A percentile compares a stretch with the other conserved stretches of the same genome.
Evolutionary conservation across 2,329 filamentous ascomycete genomes (phyloP).

Genomic region (Elsinoe necatrix): DNA sequence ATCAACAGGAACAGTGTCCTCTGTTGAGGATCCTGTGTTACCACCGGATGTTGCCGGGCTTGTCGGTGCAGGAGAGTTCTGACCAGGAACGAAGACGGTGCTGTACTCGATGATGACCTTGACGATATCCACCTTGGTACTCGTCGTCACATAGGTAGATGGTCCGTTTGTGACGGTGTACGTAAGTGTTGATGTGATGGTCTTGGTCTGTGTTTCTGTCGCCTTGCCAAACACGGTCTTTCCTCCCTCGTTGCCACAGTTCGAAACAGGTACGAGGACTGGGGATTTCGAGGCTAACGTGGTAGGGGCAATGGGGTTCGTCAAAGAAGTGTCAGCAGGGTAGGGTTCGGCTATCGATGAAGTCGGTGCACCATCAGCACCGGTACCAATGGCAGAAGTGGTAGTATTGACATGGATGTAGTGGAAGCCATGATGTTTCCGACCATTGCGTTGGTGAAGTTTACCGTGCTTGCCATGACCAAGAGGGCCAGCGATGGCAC

Average conservation of each 20-base stretch:
- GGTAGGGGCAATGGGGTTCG: not conserved
- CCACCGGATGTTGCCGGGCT: not conserved
- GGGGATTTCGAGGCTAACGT: not conserved
- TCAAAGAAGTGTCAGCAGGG: constrained; percentile 7
- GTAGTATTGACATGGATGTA: constrained; percentile 15
- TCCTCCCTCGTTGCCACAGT: not conserved
- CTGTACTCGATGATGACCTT: constrained; percentile 14
- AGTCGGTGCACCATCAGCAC: not conserved
- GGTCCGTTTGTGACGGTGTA: constrained; percentile 4
- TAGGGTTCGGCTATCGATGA: not conserved
- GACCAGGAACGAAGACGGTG: constrained; percentile 9
- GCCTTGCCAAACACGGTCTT: not conserved
- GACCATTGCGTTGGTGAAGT: not conserved
- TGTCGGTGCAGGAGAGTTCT: not conserved
- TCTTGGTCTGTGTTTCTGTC: constrained; percentile 13
- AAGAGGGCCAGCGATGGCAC: constrained; percentile 11
- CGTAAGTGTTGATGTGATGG: constrained; percentile 9
- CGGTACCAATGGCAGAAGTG: constrained; percentile 6
- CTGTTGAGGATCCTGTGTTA: not conserved
- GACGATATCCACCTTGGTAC: constrained; percentile 6
- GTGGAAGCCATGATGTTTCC: constrained; percentile 7
- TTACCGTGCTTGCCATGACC: constrained; percentile 10
- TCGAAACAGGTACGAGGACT: not conserved
- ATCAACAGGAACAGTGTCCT: not conserved
- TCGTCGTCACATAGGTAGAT: not conserved